Base-by-base conservation (phyloP, 2,329 filamentous ascomycete genomes). In the Gaeumannomyces tritici region DNA sequence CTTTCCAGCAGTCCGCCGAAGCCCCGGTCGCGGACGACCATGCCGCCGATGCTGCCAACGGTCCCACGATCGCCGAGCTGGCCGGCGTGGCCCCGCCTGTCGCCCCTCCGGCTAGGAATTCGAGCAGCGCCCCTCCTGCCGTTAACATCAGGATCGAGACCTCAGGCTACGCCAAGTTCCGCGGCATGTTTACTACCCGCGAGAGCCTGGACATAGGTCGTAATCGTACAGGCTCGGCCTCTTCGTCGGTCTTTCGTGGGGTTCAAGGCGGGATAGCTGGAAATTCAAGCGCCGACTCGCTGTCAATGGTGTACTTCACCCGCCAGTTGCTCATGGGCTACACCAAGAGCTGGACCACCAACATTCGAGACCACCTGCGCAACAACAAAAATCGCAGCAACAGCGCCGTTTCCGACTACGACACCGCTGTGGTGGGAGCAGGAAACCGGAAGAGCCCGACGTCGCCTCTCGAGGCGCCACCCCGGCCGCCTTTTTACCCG, bases 301-400 rank as follows among this genome's bases (percentile, higher is more conserved):
- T 61, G 2, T 21, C 15, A 26, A 18, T 55, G 26, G 66, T 69
- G 18, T 73, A 77, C 1, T 84, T 88, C 64, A 73, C 77, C 57
- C 78, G 84, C 58, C 78, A 84, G 63, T 76, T 87, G n/a, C 73
- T 76, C 62, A 88, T 88, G 84, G 72, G 74, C 0, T 85, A 85
- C 68, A 73, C 76, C 3, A 80, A 79, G 61, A 81, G 78, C 54
- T 81, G 79, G 73, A 73, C 76, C 1, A 73, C 76, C 0, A 80
- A 77, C 58, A 67, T 83, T 63, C 76, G 76, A 35, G 73, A 79
- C 15, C 79, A 77, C 27, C 76, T 82, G 55, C 77, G 77, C 18
- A 69, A 70, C 9, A 69, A 70, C 9, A 72, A 68, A 3, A 70
- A 69, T 18, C 72, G 73, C 2, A 67, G 73, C 24, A 61, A 62